Conservation (phyloP, 345 rosid genomes). For the Geranium brycei region DNA sequence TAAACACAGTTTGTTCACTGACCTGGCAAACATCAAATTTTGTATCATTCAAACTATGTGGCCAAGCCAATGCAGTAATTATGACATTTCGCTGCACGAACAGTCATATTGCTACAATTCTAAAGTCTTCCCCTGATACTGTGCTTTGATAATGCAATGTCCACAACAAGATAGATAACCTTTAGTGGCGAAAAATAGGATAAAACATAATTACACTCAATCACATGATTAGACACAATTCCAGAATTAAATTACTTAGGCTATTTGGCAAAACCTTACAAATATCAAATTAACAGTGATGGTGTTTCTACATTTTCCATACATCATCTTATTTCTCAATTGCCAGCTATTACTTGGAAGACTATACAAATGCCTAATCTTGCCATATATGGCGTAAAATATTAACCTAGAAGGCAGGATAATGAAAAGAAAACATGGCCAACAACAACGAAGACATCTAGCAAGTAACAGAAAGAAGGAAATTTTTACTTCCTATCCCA, state of each 20-base stretch:
- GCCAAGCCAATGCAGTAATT: neutral
- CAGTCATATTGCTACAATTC: neutral
- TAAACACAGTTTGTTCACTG: neutral
- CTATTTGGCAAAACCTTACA: neutral
- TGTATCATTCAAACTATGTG: neutral
- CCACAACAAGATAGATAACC: neutral
- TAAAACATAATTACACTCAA: no score
- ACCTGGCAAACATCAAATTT: neutral
- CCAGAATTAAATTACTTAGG: neutral
- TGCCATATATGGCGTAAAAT: neutral
- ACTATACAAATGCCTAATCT: neutral
- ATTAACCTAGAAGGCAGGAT: neutral
- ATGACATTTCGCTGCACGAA: neutral
- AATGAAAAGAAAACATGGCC: neutral
- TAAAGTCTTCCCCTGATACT: neutral
- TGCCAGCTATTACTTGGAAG: neutral
- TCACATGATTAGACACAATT: neutral
- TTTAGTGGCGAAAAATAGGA: neutral
- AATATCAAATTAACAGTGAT: no score
- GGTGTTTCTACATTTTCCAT: no score
- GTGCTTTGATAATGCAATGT: neutral
- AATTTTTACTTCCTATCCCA: neutral
- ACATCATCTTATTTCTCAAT: no score
- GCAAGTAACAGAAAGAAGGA: neutral
- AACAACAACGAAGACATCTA: neutral